Conservation (phyloP, 2,329 filamentous ascomycete species). For the Thielaviopsis cerberus region DNA sequence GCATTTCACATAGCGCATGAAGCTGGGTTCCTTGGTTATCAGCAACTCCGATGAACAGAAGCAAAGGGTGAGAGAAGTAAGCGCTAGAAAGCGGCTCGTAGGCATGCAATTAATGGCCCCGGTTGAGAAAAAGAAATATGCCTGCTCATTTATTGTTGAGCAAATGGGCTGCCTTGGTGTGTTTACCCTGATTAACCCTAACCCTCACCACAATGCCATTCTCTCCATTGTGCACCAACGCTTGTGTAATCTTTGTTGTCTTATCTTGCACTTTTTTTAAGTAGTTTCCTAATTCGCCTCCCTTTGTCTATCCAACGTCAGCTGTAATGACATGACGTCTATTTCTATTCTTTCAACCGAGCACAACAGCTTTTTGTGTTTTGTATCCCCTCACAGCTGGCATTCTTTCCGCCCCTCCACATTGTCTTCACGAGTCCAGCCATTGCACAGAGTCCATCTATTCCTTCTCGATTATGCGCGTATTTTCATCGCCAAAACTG, state of each 20-base stretch:
- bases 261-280: background rate
- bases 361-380: too few relatives aligned
- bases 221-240: too few relatives aligned
- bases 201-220: background rate
- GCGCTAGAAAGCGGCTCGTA: background rate
- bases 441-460: too few relatives aligned
- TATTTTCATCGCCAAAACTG: background rate
- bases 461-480: too few relatives aligned
- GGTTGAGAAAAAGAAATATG: background rate
- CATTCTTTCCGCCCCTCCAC: too few relatives aligned
- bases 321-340: background rate
- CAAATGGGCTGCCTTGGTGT: too few relatives aligned
- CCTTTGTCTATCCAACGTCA: background rate
- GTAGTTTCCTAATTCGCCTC: background rate
- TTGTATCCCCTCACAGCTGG: too few relatives aligned
- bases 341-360: too few relatives aligned
- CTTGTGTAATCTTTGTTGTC: background rate
- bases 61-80: background rate
- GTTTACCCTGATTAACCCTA: background rate
- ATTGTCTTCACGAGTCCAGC: too few relatives aligned
- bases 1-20: background rate
- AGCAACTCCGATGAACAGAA: background rate
- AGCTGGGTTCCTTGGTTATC: too few relatives aligned
- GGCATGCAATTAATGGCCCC: background rate
- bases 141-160: background rate